Conservation (phyloP, 495 filamentous ascomycete species). For the Ascobolus immersus region DNA sequence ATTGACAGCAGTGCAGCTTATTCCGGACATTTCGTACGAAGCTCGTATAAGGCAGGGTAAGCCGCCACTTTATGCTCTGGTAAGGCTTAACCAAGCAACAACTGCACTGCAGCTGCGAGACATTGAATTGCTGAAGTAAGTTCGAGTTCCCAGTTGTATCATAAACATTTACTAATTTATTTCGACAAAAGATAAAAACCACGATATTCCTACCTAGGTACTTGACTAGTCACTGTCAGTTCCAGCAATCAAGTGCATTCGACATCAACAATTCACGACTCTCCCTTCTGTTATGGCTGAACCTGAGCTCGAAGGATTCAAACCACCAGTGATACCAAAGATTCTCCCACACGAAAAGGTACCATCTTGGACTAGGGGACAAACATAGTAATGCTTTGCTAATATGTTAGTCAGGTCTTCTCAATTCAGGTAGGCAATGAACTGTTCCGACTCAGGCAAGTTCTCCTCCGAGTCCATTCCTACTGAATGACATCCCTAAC, state of each 20-base stretch:
- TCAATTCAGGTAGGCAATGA: conserved; percentile 84
- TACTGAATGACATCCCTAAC: not conserved
- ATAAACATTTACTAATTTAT: not conserved
- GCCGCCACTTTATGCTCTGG: too few species aligned
- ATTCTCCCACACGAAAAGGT: conserved; percentile 36
- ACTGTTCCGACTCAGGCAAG: conserved; percentile 49
- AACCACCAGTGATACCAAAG: conserved; percentile 21
- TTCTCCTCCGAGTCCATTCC: not conserved
- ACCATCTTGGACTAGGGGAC: not conserved
- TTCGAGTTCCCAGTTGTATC: not conserved
- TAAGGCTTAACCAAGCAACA: too few species aligned
- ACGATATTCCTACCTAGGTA: not conserved
- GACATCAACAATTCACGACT: not conserved
- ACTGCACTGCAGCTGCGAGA: too few species aligned
- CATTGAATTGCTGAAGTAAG: too few species aligned
- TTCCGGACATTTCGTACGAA: too few species aligned
- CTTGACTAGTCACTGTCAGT: not conserved
- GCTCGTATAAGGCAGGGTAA: too few species aligned
- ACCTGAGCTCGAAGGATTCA: not conserved
- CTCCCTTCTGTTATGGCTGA: not conserved
- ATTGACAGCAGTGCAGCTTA: too few species aligned
- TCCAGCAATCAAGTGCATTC: not conserved
- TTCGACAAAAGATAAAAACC: not conserved
- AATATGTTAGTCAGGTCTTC: conserved; percentile 32
- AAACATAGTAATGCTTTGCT: conserved; percentile 3